Base-by-base conservation (phyloP, 495 filamentous ascomycete genomes). In the Penicillium goetzii region DNA sequence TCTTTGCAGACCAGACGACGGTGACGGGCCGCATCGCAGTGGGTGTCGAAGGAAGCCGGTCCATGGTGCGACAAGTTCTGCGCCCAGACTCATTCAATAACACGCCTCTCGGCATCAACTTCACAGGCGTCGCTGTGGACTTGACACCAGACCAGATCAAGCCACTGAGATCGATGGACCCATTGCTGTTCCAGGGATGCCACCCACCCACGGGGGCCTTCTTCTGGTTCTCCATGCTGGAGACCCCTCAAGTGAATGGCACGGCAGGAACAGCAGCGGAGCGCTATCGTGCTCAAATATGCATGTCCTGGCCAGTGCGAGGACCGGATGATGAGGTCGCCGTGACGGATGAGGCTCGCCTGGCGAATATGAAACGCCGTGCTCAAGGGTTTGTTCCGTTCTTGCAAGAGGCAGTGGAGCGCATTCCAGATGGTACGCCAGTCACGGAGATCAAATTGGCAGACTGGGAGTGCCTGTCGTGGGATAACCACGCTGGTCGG, bases 131-230 rank as follows among this genome's bases (percentile, higher is more conserved):
- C 5, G 73, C 69, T 6, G 67, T 74, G 0, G 66, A 71, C 33
- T 28, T 76, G 32, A 63, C 69, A 1, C 69, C 68, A 2, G 68
- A 69, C 12, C 65, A 71, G 36, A 76, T 82, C 49, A 68, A 78
- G 2, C 72, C 72, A 0, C 69, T 88, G 50, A 70, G 78, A 1
- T 76, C 73, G 7, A 78, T 87, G 36, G 85, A 88, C 59, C 84
- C 85, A 1, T 74, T 84, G 15, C 80, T 89, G 34, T 83, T 89
- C 30, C 85, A 88, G 64, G 84, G 85, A 7, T 79, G 80, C 23
- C 75, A 87, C 54, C 85, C 86, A 0, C 62, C 72, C 26, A 83
- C 85, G 10, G 76, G 81, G 6, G 76, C 77, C 0, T 88, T 81
- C 68, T 67, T 88, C 17, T 88, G 81, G 77, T 85, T 82, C 59